Evolutionary conservation across 176 grass and related monocot species (phyloP).

Genomic region (Zizania latifolia): DNA sequence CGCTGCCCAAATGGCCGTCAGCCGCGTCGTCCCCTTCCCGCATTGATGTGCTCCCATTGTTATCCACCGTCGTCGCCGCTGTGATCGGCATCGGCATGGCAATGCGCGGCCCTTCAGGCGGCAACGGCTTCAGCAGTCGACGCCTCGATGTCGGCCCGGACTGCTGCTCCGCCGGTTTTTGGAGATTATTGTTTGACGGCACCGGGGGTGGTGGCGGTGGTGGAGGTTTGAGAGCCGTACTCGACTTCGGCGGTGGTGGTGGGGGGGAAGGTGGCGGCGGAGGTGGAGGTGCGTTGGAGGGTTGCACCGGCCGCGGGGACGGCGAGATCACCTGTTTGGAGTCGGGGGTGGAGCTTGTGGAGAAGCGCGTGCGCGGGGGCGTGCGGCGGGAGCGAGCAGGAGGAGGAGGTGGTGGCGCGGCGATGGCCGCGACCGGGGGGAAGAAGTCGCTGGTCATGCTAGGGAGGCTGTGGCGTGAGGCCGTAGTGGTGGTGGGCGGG

Average conservation of each 20-base stretch:
- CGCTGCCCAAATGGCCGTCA: constrained; percentile 18
- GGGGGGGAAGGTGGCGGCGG: constrained; percentile 40
- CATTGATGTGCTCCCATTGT: constrained; percentile 38
- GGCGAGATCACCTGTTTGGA: constrained; percentile 67
- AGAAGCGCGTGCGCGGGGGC: constrained; percentile 71
- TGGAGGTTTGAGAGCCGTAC: constrained; percentile 18
- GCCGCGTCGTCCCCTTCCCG: constrained; percentile 16
- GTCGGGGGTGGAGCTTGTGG: constrained; percentile 58
- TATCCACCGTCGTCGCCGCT: constrained; percentile 28
- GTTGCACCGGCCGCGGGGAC: constrained; percentile 26
- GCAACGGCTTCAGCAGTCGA: constrained; percentile 76
- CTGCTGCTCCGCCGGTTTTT: constrained; percentile 21
- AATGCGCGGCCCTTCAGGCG: constrained; percentile 56
- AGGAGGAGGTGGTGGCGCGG: constrained; percentile 38
- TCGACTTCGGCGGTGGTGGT: constrained; percentile 28
- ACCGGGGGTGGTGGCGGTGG: constrained; percentile 48
- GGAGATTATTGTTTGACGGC: constrained; percentile 3
- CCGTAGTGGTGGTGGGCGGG: constrained; percentile 53
- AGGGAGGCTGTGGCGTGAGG: constrained; percentile 78
- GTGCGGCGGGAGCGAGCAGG: constrained; percentile 63
- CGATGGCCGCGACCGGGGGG: constrained; percentile 22
- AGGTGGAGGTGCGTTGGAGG: constrained; percentile 31
- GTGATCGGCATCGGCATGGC: constrained; percentile 57
- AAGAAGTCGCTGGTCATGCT: constrained; percentile 72
- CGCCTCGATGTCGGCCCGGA: constrained; percentile 50